A percentile compares a stretch with the other conserved stretches of the same genome.
Evolutionary conservation across 2,329 filamentous ascomycete species (phyloP).

Genomic region (Pseudogymnoascus pannorum): DNA sequence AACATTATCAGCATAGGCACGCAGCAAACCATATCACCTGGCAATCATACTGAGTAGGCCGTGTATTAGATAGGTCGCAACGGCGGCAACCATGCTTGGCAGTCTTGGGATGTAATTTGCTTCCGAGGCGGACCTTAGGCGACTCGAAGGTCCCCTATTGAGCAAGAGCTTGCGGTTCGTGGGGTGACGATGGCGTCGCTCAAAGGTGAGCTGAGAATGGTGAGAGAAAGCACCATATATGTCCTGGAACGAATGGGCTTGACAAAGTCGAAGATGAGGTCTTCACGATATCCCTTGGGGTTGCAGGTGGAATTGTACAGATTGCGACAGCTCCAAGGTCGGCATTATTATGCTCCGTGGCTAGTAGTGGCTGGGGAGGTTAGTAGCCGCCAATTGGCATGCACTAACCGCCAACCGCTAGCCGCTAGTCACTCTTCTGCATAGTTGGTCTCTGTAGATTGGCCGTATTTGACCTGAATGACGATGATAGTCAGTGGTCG

Average conservation of each 20-base stretch:
- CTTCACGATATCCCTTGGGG: constrained; percentile 8
- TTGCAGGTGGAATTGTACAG: constrained; percentile 7
- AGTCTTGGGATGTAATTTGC: constrained; percentile 4
- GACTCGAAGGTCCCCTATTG: constrained; percentile 4
- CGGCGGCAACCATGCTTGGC: constrained; percentile 10
- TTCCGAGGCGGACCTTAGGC: neutral
- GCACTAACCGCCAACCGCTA: neutral
- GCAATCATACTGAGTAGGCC: constrained; percentile 4
- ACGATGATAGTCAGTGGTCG: neutral
- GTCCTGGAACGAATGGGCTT: constrained; percentile 12
- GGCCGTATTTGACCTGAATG: neutral
- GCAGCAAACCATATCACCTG: neutral
- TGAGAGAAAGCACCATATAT: constrained; percentile 28
- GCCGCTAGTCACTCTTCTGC: neutral
- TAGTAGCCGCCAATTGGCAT: neutral
- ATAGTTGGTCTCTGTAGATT: neutral
- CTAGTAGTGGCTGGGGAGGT: neutral
- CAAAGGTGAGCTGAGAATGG: constrained; percentile 25
- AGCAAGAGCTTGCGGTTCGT: constrained; percentile 7
- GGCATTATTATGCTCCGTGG: neutral
- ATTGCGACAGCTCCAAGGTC: constrained; percentile 6
- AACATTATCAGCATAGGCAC: constrained; percentile 18
- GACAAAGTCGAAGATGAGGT: constrained; percentile 4
- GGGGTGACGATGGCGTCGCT: constrained; percentile 19
- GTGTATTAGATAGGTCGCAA: neutral